Conservation (phyloP, 2,329 filamentous ascomycete species). For the Incumbomyces lentus region DNA sequence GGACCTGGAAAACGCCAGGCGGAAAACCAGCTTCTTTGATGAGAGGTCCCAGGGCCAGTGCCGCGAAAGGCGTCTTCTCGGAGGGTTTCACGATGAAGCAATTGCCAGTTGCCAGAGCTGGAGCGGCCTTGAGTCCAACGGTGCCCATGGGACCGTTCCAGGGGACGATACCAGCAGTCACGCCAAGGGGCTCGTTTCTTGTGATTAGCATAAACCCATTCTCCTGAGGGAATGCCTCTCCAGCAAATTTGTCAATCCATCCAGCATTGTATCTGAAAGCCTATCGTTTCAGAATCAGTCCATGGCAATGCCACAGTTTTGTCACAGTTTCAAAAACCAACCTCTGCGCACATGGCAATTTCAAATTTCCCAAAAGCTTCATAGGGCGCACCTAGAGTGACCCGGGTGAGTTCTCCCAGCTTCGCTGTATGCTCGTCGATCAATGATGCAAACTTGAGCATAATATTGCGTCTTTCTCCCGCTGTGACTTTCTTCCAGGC, state of each 20-base stretch:
- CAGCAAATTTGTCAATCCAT: slow-evolving; percentile 85
- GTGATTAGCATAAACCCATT: slow-evolving; percentile 62
- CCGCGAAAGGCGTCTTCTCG: slow-evolving; percentile 55
- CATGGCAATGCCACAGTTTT: slow-evolving; percentile 39
- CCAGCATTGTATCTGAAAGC: slow-evolving; percentile 76
- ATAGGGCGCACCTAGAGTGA: slow-evolving; percentile 50
- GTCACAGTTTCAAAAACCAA: background rate
- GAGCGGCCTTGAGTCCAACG: slow-evolving; percentile 38
- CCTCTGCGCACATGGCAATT: slow-evolving; percentile 23
- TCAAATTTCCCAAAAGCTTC: slow-evolving; percentile 37
- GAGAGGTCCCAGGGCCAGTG: slow-evolving; percentile 52
- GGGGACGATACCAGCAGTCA: slow-evolving; percentile 73
- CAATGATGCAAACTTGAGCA: slow-evolving; percentile 37
- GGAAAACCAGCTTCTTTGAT: slow-evolving; percentile 69
- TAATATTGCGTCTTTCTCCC: slow-evolving; percentile 33
- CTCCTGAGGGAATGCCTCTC: slow-evolving; percentile 74
- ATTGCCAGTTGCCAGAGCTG: slow-evolving; percentile 50
- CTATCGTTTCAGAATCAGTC: slow-evolving; percentile 51
- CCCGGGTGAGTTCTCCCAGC: slow-evolving; percentile 23
- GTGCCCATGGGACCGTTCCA: slow-evolving; percentile 69
- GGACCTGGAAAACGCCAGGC: slow-evolving; percentile 60
- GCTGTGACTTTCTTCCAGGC: slow-evolving; percentile 57
- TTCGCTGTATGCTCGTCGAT: slow-evolving; percentile 21
- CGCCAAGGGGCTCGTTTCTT: slow-evolving; percentile 54
- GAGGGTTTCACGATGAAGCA: slow-evolving; percentile 63